phyloP scores from a whole-genome alignment of 2,329 filamentous ascomycete species.

The Apiospora phragmitis region DNA sequence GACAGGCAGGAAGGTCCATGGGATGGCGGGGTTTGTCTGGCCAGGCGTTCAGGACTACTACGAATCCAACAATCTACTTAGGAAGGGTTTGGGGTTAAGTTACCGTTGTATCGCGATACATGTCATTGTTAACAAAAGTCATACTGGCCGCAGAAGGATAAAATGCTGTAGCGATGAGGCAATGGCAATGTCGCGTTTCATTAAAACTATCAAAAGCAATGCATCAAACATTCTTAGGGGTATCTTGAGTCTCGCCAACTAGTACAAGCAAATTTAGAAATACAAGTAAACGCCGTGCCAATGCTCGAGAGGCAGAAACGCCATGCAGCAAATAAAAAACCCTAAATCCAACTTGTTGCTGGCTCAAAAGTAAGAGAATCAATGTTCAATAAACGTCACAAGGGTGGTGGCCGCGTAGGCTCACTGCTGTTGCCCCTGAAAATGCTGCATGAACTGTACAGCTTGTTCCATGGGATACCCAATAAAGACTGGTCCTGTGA shows the following conservation, averaged over 20 bases:
- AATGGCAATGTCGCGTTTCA: not conserved
- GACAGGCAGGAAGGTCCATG: not conserved
- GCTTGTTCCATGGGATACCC: slow-evolving; percentile 85
- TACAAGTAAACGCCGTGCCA: not conserved
- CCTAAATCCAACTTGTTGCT: not conserved
- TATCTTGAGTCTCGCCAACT: not conserved
- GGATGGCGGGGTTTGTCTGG: not conserved
- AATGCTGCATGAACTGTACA: slow-evolving; percentile 70
- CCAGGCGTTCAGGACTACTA: not conserved
- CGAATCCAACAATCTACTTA: slow-evolving; percentile 1
- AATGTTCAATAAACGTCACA: not conserved
- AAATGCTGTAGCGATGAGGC: not conserved
- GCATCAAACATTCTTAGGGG: not conserved
- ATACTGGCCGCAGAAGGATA: not conserved
- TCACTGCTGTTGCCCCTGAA: slow-evolving; percentile 27
- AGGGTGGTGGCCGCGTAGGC: not conserved
- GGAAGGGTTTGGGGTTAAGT: not conserved
- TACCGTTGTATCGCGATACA: not conserved
- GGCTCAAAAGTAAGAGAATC: not conserved
- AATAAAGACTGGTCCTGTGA: slow-evolving; percentile 92
- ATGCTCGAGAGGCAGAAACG: not conserved
- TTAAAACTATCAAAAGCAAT: not conserved
- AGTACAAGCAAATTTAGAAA: not conserved
- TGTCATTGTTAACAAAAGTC: not conserved
- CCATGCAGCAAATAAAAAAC: not conserved